Conservation (phyloP, 1,284 basidiomycete species). For the Cutaneotrichosporon sp. region DNA sequence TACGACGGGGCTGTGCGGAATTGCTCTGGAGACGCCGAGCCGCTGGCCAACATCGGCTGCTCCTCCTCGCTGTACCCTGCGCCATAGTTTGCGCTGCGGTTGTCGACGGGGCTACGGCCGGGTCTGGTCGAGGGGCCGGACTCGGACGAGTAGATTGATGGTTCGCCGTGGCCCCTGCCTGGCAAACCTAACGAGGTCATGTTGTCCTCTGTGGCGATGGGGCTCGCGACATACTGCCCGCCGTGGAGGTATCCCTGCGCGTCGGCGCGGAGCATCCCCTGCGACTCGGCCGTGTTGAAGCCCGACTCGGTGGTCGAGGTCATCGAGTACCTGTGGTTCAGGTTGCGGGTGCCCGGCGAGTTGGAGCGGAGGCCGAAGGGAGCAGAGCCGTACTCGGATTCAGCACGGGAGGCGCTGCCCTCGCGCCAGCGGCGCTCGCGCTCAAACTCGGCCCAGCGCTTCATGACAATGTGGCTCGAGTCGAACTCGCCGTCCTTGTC, state of each 20-base stretch:
- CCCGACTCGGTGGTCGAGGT: constrained; percentile 64
- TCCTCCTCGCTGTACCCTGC: constrained; percentile 50
- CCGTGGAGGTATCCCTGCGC: constrained; percentile 29
- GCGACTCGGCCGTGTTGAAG: constrained; percentile 44
- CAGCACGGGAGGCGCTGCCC: constrained; percentile 73
- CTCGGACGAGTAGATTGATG: constrained; percentile 40
- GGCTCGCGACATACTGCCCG: constrained; percentile 60
- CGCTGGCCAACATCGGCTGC: constrained; percentile 51
- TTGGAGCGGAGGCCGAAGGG: constrained; percentile 37
- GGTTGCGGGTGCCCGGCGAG: constrained; percentile 47
- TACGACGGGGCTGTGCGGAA: constrained; percentile 18
- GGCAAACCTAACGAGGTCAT: constrained; percentile 45
- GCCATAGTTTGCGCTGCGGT: constrained; percentile 8
- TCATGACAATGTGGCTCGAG: constrained; percentile 95
- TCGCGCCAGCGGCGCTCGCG: constrained; percentile 89
- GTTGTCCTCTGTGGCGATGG: constrained; percentile 53
- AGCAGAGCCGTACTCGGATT: constrained; percentile 57
- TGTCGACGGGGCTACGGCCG: constrained; percentile 8
- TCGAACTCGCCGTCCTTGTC: constrained; percentile 96
- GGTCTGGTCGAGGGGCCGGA: constrained; percentile 20
- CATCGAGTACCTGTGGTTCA: constrained; percentile 62
- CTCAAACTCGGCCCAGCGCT: constrained; percentile 98
- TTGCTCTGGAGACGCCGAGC: constrained; percentile 28
- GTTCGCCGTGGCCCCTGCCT: constrained; percentile 36
- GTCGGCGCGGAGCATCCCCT: constrained; percentile 39